phyloP scores from a whole-genome alignment of 768 basidiomycete species.

The Hortiboletus flavorubellus region DNA sequence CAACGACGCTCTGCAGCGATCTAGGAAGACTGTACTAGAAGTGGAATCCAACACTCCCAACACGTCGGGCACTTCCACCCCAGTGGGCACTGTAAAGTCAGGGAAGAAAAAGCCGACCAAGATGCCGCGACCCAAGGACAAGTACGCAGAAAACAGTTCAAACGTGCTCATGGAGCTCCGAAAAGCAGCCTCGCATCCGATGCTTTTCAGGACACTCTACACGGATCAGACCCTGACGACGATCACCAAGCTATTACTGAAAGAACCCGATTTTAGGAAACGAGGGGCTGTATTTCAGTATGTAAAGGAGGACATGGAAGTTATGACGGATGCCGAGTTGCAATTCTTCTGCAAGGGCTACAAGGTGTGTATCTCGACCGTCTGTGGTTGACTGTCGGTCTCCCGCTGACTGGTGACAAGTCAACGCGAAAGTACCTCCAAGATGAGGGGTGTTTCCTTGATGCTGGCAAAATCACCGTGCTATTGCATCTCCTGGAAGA shows the following conservation, averaged over 20 bases:
- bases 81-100: constrained; percentile 24
- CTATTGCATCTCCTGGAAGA: constrained; percentile 67
- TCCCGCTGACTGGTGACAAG: constrained; percentile 33
- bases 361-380: constrained; percentile 49
- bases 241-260: constrained; percentile 79
- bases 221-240: constrained; percentile 69
- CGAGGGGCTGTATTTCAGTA: constrained; percentile 74
- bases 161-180: constrained; percentile 98
- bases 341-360: constrained; percentile 83
- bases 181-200: constrained; percentile 94
- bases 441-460: constrained; percentile 68
- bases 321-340: constrained; percentile 97
- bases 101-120: constrained; percentile 31
- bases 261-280: constrained; percentile 89
- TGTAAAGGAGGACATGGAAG: constrained; percentile 96
- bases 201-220: constrained; percentile 88
- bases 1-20: constrained; percentile 78
- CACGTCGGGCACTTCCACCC: constrained; percentile 33
- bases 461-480: constrained; percentile 83
- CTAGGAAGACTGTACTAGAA: constrained; percentile 75
- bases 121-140: constrained; percentile 52
- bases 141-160: constrained; percentile 78
- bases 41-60: constrained; percentile 22
- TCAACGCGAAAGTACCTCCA: constrained; percentile 74
- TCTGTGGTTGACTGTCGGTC: neutral